Evolutionary conservation across 352 stramenopile species (phyloP).

Genomic region (Phytophthora meadii): DNA sequence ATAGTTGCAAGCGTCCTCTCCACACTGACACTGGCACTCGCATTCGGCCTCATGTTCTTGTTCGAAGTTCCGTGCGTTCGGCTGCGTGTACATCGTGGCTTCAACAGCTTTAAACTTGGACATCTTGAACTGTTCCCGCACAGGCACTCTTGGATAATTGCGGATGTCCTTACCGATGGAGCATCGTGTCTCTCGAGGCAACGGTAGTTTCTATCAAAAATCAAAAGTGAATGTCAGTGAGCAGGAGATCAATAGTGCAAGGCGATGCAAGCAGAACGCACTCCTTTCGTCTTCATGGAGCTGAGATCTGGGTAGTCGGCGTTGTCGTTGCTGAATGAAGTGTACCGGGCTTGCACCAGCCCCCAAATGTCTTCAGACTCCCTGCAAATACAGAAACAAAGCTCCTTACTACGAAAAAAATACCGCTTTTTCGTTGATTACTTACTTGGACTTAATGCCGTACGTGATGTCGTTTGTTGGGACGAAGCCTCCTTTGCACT

Average conservation of each 20-base stretch:
- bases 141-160: conserved; percentile 38
- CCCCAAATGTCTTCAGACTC: conserved; percentile 76
- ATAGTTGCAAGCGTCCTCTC: not conserved
- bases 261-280: conserved; percentile 29
- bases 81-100: conserved; percentile 71
- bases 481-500: conserved; percentile 62
- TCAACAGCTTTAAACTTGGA: conserved; percentile 87
- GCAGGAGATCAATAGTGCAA: too few relatives aligned
- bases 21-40: not conserved
- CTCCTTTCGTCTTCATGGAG: conserved; percentile 83
- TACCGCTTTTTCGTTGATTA: not conserved
- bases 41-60: conserved; percentile 9
- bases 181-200: conserved; percentile 76
- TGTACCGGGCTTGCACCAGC: conserved; percentile 74
- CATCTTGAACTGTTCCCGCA: conserved; percentile 83
- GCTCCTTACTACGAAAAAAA: not conserved
- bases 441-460: conserved; percentile 83
- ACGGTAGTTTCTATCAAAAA: conserved; percentile 65
- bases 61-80: conserved; percentile 29
- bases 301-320: conserved; percentile 80
- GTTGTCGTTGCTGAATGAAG: conserved; percentile 71
- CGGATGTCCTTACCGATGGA: conserved; percentile 75
- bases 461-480: conserved; percentile 66
- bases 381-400: conserved; percentile 28
- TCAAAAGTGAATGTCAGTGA: too few relatives aligned